Evolutionary conservation across 164 flowering plant species (phyloP).

Genomic region (Amborella trichopoda): DNA sequence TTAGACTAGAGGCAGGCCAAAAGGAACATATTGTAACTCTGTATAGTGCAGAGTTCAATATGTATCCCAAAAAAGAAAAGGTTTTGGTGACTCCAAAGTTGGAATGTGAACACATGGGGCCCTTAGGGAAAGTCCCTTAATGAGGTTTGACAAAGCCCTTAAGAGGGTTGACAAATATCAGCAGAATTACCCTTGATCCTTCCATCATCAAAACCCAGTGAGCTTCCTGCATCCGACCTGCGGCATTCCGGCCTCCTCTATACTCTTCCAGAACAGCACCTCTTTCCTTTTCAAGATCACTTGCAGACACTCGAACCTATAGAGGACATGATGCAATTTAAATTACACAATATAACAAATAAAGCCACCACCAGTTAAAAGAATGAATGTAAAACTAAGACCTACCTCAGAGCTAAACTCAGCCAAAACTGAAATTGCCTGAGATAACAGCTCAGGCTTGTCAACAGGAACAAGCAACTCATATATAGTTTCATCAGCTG

Average conservation of each 20-base stretch:
- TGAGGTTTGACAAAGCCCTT: too few relatives aligned
- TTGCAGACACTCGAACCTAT: conserved; percentile 74
- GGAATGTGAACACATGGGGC: too few relatives aligned
- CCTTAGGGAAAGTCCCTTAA: too few relatives aligned
- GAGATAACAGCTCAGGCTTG: conserved; percentile 80
- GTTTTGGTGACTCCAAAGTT: too few relatives aligned
- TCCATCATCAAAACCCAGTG: conserved; percentile 85
- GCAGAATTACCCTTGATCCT: conserved; percentile 91
- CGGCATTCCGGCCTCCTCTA: conserved; percentile 74
- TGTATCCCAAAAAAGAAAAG: too few relatives aligned
- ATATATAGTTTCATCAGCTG: conserved; percentile 88
- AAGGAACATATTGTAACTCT: too few relatives aligned
- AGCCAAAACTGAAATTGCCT: conserved; percentile 78
- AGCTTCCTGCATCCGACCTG: conserved; percentile 93
- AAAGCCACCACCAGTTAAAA: neutral
- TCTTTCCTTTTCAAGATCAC: conserved; percentile 88
- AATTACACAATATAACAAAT: neutral
- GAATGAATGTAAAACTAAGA: neutral
- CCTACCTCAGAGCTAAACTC: conserved; percentile 90
- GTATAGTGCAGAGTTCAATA: too few relatives aligned
- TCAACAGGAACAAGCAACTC: conserved; percentile 94
- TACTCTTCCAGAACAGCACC: conserved; percentile 97
- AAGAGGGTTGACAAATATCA: too few relatives aligned
- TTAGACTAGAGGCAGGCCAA: too few relatives aligned
- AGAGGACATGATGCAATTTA: conserved; percentile 2